A percentile compares a stretch with the other conserved stretches of the same genome.
phyloP scores from a whole-genome alignment of 805 yeast species.

The Peterozyma toletana region DNA sequence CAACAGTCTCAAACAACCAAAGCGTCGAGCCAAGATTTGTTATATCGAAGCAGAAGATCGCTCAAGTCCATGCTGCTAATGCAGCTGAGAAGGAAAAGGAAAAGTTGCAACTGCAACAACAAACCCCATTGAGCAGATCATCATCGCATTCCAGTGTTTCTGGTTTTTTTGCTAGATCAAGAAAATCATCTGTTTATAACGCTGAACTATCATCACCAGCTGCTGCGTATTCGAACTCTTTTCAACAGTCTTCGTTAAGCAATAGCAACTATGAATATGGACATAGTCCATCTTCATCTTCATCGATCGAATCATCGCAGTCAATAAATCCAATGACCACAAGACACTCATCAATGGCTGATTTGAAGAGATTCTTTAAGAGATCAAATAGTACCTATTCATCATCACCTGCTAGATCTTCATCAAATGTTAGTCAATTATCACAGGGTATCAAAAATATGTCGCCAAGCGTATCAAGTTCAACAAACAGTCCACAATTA shows the following conservation, averaged over 20 bases:
- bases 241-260: conserved; percentile 4
- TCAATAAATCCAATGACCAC: conserved; percentile 35
- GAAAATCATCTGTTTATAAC: conserved; percentile 29
- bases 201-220: conserved; percentile 6
- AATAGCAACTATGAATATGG: conserved; percentile 10
- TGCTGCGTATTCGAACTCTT: conserved; percentile 6
- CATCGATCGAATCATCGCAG: conserved; percentile 21
- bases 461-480: conserved; percentile 3
- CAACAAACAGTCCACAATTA: neutral
- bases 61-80: conserved; percentile 41
- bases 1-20: conserved; percentile 46
- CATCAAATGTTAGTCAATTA: conserved; percentile 1
- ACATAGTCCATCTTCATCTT: conserved; percentile 21
- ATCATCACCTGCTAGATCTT: conserved; percentile 10
- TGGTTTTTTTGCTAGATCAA: conserved; percentile 41
- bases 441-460: conserved; percentile 7
- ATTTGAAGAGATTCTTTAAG: conserved; percentile 66
- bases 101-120: conserved; percentile 1
- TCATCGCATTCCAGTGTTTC: conserved; percentile 42
- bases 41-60: conserved; percentile 70
- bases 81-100: conserved; percentile 18
- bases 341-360: conserved; percentile 75
- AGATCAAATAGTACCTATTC: conserved; percentile 23
- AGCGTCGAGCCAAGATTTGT: conserved; percentile 82
- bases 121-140: conserved; percentile 22